A percentile compares a stretch with the other conserved stretches of the same genome.
These are phyloP conservation scores for Trametes versicolor DNA, from an alignment of 1,284 basidiomycete genomes.

Conservation along the genomic window DNA sequence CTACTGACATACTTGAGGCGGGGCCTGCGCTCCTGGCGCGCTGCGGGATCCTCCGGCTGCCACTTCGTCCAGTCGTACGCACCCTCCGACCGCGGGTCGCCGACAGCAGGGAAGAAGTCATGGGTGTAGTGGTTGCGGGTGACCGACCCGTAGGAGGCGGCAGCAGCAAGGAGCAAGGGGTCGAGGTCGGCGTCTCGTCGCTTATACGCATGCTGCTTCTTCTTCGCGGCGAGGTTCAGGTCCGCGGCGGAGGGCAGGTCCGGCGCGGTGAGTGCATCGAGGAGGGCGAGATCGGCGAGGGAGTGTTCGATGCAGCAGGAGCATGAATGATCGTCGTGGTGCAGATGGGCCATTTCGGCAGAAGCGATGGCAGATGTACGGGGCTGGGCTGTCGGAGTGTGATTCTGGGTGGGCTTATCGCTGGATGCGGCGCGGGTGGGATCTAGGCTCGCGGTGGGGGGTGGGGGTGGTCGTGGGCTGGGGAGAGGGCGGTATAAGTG, in stretches of 20 bases:
- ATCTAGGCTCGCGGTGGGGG: slow-evolving; percentile 8
- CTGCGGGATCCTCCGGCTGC: slow-evolving; percentile 51
- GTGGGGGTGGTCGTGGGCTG: slow-evolving; percentile 8
- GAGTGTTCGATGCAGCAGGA: slow-evolving; percentile 41
- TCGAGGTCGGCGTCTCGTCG: slow-evolving; percentile 76
- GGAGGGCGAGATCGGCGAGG: slow-evolving; percentile 56
- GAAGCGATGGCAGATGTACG: slow-evolving; percentile 8
- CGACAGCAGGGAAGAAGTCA: slow-evolving; percentile 71
- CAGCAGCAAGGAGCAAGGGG: slow-evolving; percentile 75
- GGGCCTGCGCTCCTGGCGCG: slow-evolving; percentile 49
- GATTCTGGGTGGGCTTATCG: neutral
- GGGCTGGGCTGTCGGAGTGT: slow-evolving; percentile 5
- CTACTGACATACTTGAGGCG: slow-evolving; percentile 70
- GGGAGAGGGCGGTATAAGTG: slow-evolving; percentile 22
- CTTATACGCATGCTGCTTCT: slow-evolving; percentile 53
- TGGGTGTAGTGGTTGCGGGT: slow-evolving; percentile 83
- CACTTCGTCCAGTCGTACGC: slow-evolving; percentile 68
- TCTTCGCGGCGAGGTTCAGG: slow-evolving; percentile 12
- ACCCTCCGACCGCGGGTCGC: slow-evolving; percentile 59
- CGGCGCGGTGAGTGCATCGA: slow-evolving; percentile 64
- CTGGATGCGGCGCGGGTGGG: slow-evolving; percentile 6
- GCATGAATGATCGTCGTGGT: slow-evolving; percentile 30
- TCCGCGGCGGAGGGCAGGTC: slow-evolving; percentile 39
- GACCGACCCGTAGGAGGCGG: slow-evolving; percentile 74
- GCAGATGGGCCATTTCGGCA: slow-evolving; percentile 17